A percentile compares a stretch with the other conserved stretches of the same genome.
phyloP scores from a whole-genome alignment of 164 flowering plant species.

The Kalanchoe fedtschenkoi region DNA sequence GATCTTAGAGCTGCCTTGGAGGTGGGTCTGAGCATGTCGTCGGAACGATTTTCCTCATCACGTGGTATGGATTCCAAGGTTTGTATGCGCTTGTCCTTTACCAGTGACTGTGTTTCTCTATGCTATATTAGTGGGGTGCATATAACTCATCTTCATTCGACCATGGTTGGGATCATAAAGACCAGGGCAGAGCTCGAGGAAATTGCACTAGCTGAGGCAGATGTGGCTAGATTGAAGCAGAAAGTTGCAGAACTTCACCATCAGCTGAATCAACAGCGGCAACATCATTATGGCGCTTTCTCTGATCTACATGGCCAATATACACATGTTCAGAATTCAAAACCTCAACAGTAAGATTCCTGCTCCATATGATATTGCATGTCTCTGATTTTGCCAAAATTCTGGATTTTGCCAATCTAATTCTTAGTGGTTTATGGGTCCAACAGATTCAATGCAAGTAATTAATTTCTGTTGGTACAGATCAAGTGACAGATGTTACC shows the following conservation, averaged over 20 bases:
- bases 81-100: constrained; percentile 13
- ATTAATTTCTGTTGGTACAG: no score
- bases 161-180: constrained; percentile 26
- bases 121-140: background rate
- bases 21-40: constrained; percentile 95
- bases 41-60: constrained; percentile 65
- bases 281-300: constrained; percentile 77
- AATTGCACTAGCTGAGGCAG: constrained; percentile 97
- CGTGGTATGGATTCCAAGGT: constrained; percentile 96
- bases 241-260: constrained; percentile 96
- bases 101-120: background rate
- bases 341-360: constrained; percentile 55
- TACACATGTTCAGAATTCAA: constrained; percentile 53
- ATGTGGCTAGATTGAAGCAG: constrained; percentile 94
- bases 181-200: constrained; percentile 99
- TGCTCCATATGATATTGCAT: background rate
- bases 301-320: constrained; percentile 66
- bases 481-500: no score
- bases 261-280: constrained; percentile 93
- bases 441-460: background rate
- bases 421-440: background rate
- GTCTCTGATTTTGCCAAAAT: background rate
- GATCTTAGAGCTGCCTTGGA: constrained; percentile 95
- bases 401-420: background rate
- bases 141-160: constrained; percentile 10